Base-by-base conservation (phyloP, 495 filamentous ascomycete species). In the Aspergillus panamensis region DNA sequence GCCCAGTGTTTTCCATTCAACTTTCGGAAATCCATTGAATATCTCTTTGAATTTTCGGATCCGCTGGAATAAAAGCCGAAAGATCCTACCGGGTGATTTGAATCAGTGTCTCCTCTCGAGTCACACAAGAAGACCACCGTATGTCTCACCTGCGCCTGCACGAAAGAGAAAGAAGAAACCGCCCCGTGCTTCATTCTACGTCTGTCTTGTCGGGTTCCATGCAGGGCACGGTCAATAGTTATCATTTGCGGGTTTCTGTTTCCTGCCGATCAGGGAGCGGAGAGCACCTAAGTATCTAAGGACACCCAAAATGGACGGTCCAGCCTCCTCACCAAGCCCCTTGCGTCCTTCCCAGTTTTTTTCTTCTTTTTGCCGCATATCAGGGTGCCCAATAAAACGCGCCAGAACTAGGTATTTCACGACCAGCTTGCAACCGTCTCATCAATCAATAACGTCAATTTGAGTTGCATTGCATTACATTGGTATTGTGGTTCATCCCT, bases 381-480 rank as follows among this genome's bases (percentile, higher is more conserved):
- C 48, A 14, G 10, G 16, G 30, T 48, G 21, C 42, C 60, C 53
- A 62, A 58, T 62, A 37, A 55, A 55, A 48, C 39, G 31, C 43
- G 42, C 40, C 31, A 32, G 21, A 42, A 35, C 33, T 16, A 33
- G 47, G 20, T n/a, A 30, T 16, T 25, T 47, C 10, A 39, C 39
- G 54, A 25, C 30, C 25, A 25, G 37, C 13, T 59, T 49, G 55
- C 58, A 50, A 52, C 57, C 50, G 47, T 60, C 53, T 37, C 51
- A 59, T 50, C 48, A 42, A 45, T 55, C 53, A 61, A 66, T 61
- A 59, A 57, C 53, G n/a, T 48, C 53, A 50, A 61, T 51, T 63
- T 62, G 52, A 60, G 65, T 68, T 68, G 58, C 65, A 68, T 65
- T 63, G 60, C 65, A 65, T 65, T 59, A 57, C 62, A 63, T 62